Conservation (phyloP, 202 grass and related monocot species). For the Zizania palustris region DNA sequence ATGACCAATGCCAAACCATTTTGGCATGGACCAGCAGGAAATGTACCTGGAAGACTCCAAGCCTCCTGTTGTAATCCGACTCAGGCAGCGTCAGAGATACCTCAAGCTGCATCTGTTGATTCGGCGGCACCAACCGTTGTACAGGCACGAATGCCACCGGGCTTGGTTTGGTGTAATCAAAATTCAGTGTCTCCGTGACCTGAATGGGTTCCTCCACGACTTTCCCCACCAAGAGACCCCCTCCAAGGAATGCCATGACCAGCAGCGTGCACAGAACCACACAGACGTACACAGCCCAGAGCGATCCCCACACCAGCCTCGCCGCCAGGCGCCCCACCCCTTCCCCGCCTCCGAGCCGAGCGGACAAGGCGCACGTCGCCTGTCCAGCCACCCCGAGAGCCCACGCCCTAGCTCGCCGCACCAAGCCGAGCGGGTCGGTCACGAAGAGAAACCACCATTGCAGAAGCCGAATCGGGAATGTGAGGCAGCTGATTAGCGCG, state of each 20-base stretch:
- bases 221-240: constrained; percentile 53
- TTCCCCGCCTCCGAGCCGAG: constrained; percentile 39
- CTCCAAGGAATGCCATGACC: constrained; percentile 65
- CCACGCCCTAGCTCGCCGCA: constrained; percentile 42
- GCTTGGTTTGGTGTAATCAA: constrained; percentile 87
- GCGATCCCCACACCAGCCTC: constrained; percentile 61
- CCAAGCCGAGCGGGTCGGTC: constrained; percentile 54
- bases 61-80: constrained; percentile 81
- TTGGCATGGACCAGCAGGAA: constrained; percentile 22
- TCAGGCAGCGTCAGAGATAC: constrained; percentile 77
- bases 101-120: constrained; percentile 71
- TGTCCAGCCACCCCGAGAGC: constrained; percentile 43
- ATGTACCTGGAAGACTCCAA: constrained; percentile 89
- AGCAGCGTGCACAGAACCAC: constrained; percentile 60
- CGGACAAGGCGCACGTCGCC: constrained; percentile 23
- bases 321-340: constrained; percentile 42
- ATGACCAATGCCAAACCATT: constrained; percentile 25
- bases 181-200: constrained; percentile 69
- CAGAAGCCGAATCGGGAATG: constrained; percentile 69
- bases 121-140: constrained; percentile 49
- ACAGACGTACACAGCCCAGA: constrained; percentile 81
- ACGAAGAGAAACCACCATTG: constrained; percentile 59
- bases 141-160: constrained; percentile 63
- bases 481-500: constrained; percentile 54
- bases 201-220: constrained; percentile 72